Base-by-base conservation (phyloP, 2,329 filamentous ascomycete species). In the Zymoseptoria crescenta region DNA sequence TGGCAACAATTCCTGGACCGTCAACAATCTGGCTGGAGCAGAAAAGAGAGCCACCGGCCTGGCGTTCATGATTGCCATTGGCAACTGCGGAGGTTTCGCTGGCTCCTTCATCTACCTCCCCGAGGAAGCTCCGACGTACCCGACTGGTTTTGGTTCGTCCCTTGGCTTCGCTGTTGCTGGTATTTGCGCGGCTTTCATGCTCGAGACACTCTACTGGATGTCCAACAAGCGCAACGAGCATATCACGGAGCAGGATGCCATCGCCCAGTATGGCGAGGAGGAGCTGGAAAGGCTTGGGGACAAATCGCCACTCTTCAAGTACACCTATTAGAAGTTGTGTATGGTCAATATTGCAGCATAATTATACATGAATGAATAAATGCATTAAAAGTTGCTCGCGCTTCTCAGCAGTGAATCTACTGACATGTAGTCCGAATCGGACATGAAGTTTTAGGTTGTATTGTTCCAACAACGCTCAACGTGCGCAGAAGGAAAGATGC, bases 1-100 rank as follows among this genome's bases (percentile, higher is more conserved):
- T 0, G 67, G 62, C 1, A 66, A 65, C 9, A 67, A 65, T 24
- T 64, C 68, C 5, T 72, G 70, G 70, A 70, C 67, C 9, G 64
- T 66, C 27, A 71, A 71, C 55, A 73, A 73, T 54, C 58, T 72
- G 0, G 67, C 69, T 8, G 72, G 72, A 1, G 65, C 71, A 0
- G 68, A 67, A 8, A 69, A 74, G 52, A 65, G 75, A n/a, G 72
- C 72, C 0, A 72, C 75, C n/a, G 74, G 71, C 0, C 69, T 77
- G 10, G 76, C 73, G 0, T 71, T 76, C 29, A 74, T 72, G 62
- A 74, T 74, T 35, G 70, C 69, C 54, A 64, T 74, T 21, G 74
- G 74, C 6, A 77, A 63, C 30, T 54, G 51, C 2, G 61, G 61
- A 49, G 59, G 59, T 8, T 54, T 61, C 20, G 54, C 61, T 4